Percentiles rank a stretch among this genome's conserved stretches.
Evolutionary conservation across 306 rosid genomes (phyloP).

Genomic region (Elaeagnus macrophylla): DNA sequence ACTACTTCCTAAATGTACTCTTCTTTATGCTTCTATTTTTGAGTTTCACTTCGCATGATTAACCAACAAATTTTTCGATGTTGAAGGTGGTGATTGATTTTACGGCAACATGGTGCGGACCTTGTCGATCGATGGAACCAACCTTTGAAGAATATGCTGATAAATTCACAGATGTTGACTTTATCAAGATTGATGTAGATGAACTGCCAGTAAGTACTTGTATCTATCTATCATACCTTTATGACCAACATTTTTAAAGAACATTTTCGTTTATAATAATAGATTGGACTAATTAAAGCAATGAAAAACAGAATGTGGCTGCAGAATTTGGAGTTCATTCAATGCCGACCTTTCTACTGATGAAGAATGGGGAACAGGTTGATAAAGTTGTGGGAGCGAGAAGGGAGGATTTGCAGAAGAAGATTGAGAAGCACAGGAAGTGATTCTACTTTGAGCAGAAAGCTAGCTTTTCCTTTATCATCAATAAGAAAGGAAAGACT

Average conservation of each 20-base stretch:
- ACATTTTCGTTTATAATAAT: background rate
- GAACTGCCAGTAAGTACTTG: slow-evolving; percentile 29
- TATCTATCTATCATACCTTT: background rate
- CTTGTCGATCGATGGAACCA: no score
- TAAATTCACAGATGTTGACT: slow-evolving; percentile 44
- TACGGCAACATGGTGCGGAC: slow-evolving; percentile 37
- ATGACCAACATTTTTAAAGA: background rate
- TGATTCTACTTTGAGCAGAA: no score
- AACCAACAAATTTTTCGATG: background rate
- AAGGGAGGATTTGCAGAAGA: slow-evolving; percentile 53
- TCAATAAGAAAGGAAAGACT: no score
- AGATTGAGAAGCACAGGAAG: slow-evolving; percentile 52
- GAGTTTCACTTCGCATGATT: background rate
- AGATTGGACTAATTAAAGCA: background rate
- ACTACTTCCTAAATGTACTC: no score
- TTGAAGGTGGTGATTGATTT: slow-evolving; percentile 22
- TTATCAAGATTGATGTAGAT: slow-evolving; percentile 55
- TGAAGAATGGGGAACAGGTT: slow-evolving; percentile 47
- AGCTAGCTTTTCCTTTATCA: no score
- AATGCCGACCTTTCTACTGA: slow-evolving; percentile 46
- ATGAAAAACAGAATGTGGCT: slow-evolving; percentile 40
- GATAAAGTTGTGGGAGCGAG: slow-evolving; percentile 57
- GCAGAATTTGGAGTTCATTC: slow-evolving; percentile 31
- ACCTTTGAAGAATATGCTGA: background rate
- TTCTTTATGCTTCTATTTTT: background rate